These are phyloP conservation scores for Collybiopsis luxurians DNA, from an alignment of 768 basidiomycete species.

Conservation along the genomic window DNA sequence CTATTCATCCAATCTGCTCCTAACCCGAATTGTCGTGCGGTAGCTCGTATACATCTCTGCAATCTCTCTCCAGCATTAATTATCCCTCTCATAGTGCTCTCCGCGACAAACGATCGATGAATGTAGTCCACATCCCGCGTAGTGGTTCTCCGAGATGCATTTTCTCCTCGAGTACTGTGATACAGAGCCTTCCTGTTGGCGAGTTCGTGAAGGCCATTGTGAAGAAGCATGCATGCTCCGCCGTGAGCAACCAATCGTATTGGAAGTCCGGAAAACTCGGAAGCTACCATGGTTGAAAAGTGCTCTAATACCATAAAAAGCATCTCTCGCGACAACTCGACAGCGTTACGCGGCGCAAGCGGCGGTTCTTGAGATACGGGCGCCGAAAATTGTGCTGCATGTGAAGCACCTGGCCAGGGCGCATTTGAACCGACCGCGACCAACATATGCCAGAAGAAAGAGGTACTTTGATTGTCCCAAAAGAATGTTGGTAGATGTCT, in stretches of 20 bases:
- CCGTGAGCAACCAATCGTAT: slow-evolving; percentile 68
- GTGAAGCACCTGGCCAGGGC: too few species aligned
- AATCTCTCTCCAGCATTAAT: slow-evolving; percentile 54
- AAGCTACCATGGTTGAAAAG: slow-evolving; percentile 40
- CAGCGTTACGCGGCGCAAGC: slow-evolving; percentile 28
- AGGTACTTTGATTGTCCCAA: too few species aligned
- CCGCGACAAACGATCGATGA: slow-evolving; percentile 54
- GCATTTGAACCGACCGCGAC: too few species aligned
- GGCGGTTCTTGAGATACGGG: neutral
- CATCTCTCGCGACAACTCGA: slow-evolving; percentile 36
- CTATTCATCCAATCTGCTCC: slow-evolving; percentile 80
- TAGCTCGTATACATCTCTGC: slow-evolving; percentile 51
- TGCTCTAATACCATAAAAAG: slow-evolving; percentile 47
- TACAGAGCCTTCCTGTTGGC: slow-evolving; percentile 18
- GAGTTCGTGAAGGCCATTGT: slow-evolving; percentile 38
- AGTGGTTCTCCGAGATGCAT: slow-evolving; percentile 40
- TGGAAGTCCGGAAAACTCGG: slow-evolving; percentile 41
- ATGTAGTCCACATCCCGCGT: slow-evolving; percentile 73
- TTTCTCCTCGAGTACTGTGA: slow-evolving; percentile 19
- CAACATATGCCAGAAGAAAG: too few species aligned
- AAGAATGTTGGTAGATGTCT: too few species aligned
- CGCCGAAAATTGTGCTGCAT: too few species aligned
- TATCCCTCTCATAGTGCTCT: slow-evolving; percentile 47
- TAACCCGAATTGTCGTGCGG: slow-evolving; percentile 45
- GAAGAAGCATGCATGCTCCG: slow-evolving; percentile 73